Evolutionary conservation across 768 basidiomycete species (phyloP).

Genomic region (Boletus sp.): DNA sequence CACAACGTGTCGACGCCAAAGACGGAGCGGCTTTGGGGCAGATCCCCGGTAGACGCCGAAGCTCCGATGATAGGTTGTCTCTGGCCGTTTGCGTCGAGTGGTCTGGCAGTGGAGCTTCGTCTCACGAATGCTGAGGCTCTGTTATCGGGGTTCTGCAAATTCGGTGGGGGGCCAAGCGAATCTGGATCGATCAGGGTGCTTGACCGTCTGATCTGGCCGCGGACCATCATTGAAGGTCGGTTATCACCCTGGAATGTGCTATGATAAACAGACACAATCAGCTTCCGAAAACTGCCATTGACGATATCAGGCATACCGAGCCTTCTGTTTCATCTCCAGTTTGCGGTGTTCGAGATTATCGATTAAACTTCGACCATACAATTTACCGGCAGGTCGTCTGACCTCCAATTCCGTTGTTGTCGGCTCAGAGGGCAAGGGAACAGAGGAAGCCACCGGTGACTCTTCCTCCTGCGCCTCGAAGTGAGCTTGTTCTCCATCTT

Average conservation of each 20-base stretch:
- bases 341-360: slow-evolving; percentile 87
- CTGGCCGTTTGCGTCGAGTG: slow-evolving; percentile 59
- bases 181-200: slow-evolving; percentile 76
- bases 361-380: slow-evolving; percentile 86
- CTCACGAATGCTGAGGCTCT: slow-evolving; percentile 42
- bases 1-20: slow-evolving; percentile 93
- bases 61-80: slow-evolving; percentile 29
- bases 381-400: slow-evolving; percentile 68
- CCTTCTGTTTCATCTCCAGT: slow-evolving; percentile 73
- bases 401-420: slow-evolving; percentile 31
- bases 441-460: slow-evolving; percentile 29
- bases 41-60: slow-evolving; percentile 31
- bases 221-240: slow-evolving; percentile 91
- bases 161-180: slow-evolving; percentile 49
- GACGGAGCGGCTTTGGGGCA: slow-evolving; percentile 64
- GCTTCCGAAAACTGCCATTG: neutral
- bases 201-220: slow-evolving; percentile 49
- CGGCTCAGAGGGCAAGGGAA: slow-evolving; percentile 30
- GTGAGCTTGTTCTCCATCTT: slow-evolving; percentile 77
- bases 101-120: slow-evolving; percentile 55
- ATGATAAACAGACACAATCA: slow-evolving; percentile 6
- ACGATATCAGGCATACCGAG: slow-evolving; percentile 54
- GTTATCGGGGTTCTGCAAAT: slow-evolving; percentile 42
- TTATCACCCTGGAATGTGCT: slow-evolving; percentile 89
- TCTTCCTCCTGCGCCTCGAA: slow-evolving; percentile 43